A percentile compares a stretch with the other conserved stretches of the same genome.
Evolutionary conservation across 345 rosid species (phyloP).

Genomic region (Eucalyptus fibrosa): DNA sequence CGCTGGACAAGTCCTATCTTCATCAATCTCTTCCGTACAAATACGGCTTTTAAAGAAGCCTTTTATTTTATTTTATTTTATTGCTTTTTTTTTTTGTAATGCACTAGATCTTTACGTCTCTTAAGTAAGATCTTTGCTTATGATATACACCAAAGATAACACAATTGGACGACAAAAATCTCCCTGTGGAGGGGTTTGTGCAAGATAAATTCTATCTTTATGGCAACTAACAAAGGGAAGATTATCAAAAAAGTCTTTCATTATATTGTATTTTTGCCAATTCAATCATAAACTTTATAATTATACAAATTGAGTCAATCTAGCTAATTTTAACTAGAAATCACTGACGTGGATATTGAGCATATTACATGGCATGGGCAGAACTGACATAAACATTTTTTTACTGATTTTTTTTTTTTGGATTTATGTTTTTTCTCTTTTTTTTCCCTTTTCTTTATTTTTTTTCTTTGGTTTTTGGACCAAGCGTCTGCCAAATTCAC

Average conservation of each 20-base stretch:
- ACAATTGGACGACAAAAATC: background rate
- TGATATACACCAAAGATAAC: background rate
- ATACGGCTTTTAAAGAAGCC: background rate
- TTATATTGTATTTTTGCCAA: no score
- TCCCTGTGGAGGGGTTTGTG: background rate
- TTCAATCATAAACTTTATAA: no score
- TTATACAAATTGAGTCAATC: no score
- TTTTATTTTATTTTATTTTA: no score
- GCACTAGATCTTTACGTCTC: background rate
- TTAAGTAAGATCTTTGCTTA: background rate
- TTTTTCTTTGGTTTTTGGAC: fast-evolving
- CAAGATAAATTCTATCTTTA: background rate
- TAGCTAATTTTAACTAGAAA: fast-evolving
- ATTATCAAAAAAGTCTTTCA: fast-evolving
- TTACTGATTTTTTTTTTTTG: no score
- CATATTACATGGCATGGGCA: background rate
- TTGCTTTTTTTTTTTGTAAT: no score
- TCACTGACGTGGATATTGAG: fast-evolving
- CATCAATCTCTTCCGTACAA: background rate
- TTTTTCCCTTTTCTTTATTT: no score
- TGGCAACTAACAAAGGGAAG: background rate
- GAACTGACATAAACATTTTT: fast-evolving
- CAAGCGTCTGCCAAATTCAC: fast-evolving
- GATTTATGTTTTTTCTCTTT: no score
- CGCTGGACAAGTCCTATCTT: background rate